Evolutionary conservation across 768 basidiomycete species (phyloP), one percentile per base, ranked within the genome.

Genomic region (Gloeopeniophorella convolvens): DNA sequence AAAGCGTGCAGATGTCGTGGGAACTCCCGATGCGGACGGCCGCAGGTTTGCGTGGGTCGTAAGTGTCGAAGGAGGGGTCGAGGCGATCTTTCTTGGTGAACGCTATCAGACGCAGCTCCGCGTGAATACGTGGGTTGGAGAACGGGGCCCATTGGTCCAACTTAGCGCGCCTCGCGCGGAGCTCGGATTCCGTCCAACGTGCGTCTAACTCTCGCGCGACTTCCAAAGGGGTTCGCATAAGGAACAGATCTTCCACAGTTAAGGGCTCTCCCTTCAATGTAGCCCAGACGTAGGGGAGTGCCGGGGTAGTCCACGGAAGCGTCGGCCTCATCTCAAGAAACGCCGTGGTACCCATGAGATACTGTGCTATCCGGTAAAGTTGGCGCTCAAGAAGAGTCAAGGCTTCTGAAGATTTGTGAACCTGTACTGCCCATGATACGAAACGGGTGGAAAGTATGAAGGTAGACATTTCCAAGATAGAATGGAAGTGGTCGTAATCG

Each of bases 1-100:
- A 54, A 12, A 54, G 52, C 31, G 52, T 33, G 42, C 41, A 43
- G 36, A 54, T 42, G 36, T 54, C 52, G 47, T 54, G 52, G 13
- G 52, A 54, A 31, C 52, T 54, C 24, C 41, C 52, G 20, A 54
- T 54, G 12, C 46, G 52, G 6, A 54, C 41, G 18, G 41, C 30
- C 4, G 52, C 52, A 4, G 20, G 47, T n/a, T 48, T 54, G 30
- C 52, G 52, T 18, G 52, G 52, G 31, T 54, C 52, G 11, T 48
- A 54, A 18, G 52, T 21, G 31, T 54, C 52, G 11, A 54, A 47
- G 6, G 52, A 54, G 4, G 52, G 52, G 15, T 54, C 35, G 2
- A 54, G 46, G 47, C 24, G 23, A 1, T 41, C 35, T 16, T 47
- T n/a, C 13, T 54, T 54, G 36, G 46, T 48, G 4, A 47, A 54